Base-by-base conservation (phyloP, 2,329 filamentous ascomycete species). In the Talaromyces atroroseus region DNA sequence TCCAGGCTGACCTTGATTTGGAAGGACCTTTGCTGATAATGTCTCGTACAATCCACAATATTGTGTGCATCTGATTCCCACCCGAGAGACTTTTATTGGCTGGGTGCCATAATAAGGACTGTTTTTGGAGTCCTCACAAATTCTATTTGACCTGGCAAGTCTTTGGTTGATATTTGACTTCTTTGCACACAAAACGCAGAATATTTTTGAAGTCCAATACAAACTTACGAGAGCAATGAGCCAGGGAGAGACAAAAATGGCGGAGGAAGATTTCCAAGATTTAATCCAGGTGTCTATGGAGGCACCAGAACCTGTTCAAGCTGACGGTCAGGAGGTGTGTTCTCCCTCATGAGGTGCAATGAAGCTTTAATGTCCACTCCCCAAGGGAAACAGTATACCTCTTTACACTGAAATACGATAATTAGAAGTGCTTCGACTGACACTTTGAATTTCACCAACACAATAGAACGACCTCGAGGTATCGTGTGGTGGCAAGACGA, bases 401-500 rank as follows among this genome's bases (percentile, higher is more conserved):
- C 16, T 18, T 18, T 18, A 3, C n/a, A 40, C 20, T 40, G 36
- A 40, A 36, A 40, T 40, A 18, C 1, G 20, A 40, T 20, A 6
- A 8, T 18, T 18, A 18, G 4, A n/a, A 40, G 18, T 40, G 3
- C 36, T 40, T 40, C 7, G 20, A 40, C n/a, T 40, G n/a, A 40
- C 36, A 40, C 36, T 14, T 40, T 5, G 7, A 40, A 59, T 29
- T 63, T 66, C 38, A 36, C 62, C 62, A 18, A 65, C 58, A 1
- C 60, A 68, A 34, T 71, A 68, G 66, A 63, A 62, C 5, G 64
- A 68, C 32, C 54, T 65, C 1, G 58, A 67, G 29, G 64, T 67
- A 16, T 68, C 63, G 10, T 63, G 57, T 21, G 64, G 67, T 40
- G 57, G 67, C 18, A 67, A 64, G 42, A 63, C 65, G 5, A 74